Evolutionary conservation across 257 asterid species (phyloP), one percentile per base, ranked within the genome.

Genomic region (Cynanchum wilfordii): DNA sequence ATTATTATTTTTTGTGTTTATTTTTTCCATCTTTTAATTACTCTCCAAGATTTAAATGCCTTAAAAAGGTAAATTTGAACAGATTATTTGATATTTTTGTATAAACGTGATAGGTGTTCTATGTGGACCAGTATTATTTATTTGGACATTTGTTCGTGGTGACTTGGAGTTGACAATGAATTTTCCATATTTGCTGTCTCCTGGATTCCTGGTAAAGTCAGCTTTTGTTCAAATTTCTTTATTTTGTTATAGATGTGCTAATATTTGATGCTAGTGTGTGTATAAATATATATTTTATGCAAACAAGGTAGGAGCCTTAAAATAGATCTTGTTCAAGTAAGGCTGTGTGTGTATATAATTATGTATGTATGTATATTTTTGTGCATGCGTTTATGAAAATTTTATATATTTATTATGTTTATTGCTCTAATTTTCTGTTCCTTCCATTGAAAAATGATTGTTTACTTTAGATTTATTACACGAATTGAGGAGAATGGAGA

Each of bases 141-240:
- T 92, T 13, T 92, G 98, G 98, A 81, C 98, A 75, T 79, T 86
- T 78, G 54, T 88, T 74, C 92, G 89, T 24, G 98, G 97, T 75
- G 98, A 92, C 81, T 67, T 90, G 89, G 86, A 82, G 87, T 76
- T 80, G 87, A 82, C 97, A 25, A 78, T 92, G 87, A 85, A 81
- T 84, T 92, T 90, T 70, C 87, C 96, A 4, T 79, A 74, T 78
- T 78, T 92, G 77, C 71, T 86, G 79, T 88, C 96, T 76, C 96
- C 91, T 68, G 96, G 94, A 73, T 92, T 90, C 85, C 88, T 90
- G 98, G 98, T 92, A 92, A 79, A 63, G 68, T 80, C n/a, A 6
- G 60, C 57, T 16, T 24, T 68, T 69, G 66, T 40, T 66, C 52
- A 16, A 58, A 51, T n/a, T 7, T 51, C 66, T 70, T 42, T 57